Evolutionary conservation across 805 yeast genomes (phyloP).

Genomic region (Suhomyces tanzawaensis): DNA sequence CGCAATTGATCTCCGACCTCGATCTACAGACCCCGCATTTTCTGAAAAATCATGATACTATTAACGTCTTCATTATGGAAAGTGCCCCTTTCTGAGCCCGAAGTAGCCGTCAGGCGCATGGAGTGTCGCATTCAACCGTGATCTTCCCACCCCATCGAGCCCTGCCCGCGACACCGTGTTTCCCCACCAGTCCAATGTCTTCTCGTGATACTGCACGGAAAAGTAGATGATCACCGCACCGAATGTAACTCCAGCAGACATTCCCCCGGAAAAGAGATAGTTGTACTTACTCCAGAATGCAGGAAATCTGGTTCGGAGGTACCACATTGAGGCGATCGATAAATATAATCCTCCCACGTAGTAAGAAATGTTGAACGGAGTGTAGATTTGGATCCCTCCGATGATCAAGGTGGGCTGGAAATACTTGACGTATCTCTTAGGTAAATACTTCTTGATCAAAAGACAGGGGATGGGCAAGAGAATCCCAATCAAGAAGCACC

Average conservation of each 20-base stretch:
- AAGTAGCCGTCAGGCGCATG: constrained; percentile 20
- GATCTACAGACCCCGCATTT: too few relatives aligned
- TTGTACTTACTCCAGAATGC: constrained; percentile 11
- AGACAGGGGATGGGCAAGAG: constrained; percentile 29
- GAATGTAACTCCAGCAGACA: constrained; percentile 32
- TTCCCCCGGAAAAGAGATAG: constrained; percentile 6
- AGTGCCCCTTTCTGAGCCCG: constrained; percentile 19
- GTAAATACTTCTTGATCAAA: constrained; percentile 11
- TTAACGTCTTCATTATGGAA: too few relatives aligned
- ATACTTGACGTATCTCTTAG: constrained; percentile 16
- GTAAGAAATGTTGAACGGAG: constrained; percentile 10
- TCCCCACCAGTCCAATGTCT: constrained; percentile 31
- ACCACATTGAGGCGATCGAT: constrained; percentile 5
- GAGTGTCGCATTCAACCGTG: constrained; percentile 16
- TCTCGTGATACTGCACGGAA: constrained; percentile 33
- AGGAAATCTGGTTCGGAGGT: constrained; percentile 1
- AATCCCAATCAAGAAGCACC: constrained; percentile 34
- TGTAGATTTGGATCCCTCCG: constrained; percentile 6
- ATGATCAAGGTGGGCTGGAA: constrained; percentile 9
- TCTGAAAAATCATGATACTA: too few relatives aligned
- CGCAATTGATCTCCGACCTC: too few relatives aligned
- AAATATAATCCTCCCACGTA: constrained; percentile 7
- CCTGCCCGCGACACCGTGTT: constrained; percentile 30
- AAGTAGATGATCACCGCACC: constrained; percentile 33
- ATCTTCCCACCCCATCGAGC: constrained; percentile 20